Evolutionary conservation across 1,139 yeast genomes (phyloP), one percentile per base, ranked within the genome.

Genomic region (Geotrichum fermentans): DNA sequence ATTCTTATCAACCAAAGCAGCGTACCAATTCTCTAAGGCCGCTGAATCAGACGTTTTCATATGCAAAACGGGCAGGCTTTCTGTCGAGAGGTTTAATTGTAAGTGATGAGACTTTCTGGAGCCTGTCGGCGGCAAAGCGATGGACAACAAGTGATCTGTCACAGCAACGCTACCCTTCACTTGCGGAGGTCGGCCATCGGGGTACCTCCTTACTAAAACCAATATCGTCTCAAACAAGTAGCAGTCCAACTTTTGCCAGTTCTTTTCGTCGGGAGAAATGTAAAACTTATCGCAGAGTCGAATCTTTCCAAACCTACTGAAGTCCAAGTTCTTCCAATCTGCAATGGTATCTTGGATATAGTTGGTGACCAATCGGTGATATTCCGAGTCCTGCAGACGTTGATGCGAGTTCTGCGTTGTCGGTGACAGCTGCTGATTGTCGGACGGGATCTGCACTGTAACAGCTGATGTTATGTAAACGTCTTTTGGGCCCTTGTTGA

Each of bases 201-300:
- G 34, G 29, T 43, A 51, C 14, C 49, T 52, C 16, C 55, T 53
- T 13, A 55, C 46, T 14, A 58, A 47, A 18, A 59, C 40, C 11
- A 59, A 50, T 33, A 55, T 52, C 13, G 44, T 45, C 11, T 56
- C 59, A 49, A 56, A 59, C 40, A 59, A 32, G 35, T 56, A 59
- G 44, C 62, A 59, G 17, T 55, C 55, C 30, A 55, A 51, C 21
- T 51, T 44, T 37, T 57, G 57, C 61, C 61, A 57, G 5, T 54
- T 35, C 16, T 43, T 29, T 39, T 47, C 40, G 44, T 58, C 57
- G 14, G 53, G 43, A 2, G 60, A 56, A 18, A 59, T 52, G 24
- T 43, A 42, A 28, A 59, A 56, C 17, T 40, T 37, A 34, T 57
- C 60, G 29, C 52, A 51, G 14, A 56, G 43, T 24, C 62, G 43